Base-by-base conservation (phyloP, 495 filamentous ascomycete species). In the Talaromyces stipitatus region DNA sequence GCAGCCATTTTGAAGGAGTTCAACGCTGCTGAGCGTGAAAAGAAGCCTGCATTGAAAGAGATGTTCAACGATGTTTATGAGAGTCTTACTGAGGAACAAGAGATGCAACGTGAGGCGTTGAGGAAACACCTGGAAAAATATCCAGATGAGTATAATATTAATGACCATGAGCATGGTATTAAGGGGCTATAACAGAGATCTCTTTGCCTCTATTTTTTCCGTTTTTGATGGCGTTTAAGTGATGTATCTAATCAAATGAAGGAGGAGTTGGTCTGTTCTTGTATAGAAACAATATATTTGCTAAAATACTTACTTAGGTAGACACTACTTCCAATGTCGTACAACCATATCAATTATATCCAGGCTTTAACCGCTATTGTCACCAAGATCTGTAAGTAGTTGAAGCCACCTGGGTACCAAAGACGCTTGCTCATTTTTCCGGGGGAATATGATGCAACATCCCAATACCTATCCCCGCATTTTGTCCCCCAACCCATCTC, bases 61-160 rank as follows among this genome's bases (percentile, higher is more conserved):
- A 86, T 95, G 65, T 97, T 96, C 69, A 80, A 83, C 59, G 94
- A 91, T 69, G 81, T 97, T 5, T 97, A 95, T 70, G 89, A 92
- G 69, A 81, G 90, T 20, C 55, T 95, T 45, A 97, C 90, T 9
- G 87, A 90, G 56, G 94, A 97, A 59, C 75, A 86, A 45, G 81
- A 75, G 68, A 79, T 72, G 58, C 95, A 99, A 75, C 89, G 92
- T 81, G 73, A 75, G 61, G 82, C 89, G 72, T 72, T 99, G 57
- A 90, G 75, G 69, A 76, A 80, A 2, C 76, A 95, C 45, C 59
- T 99, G 26, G 85, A 92, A 65, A 84, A 81, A 61, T 99, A 97
- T 77, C 92, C 94, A 0, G 83, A 87, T 9, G 94, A 99, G 75
- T 99, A 99, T 72, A 90, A 97, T 67, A 55, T 95, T 28, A 80